These are phyloP conservation scores for Umbelopsis sp. DNA, from an alignment of 371 early-diverging fungal species.

Conservation along the genomic window DNA sequence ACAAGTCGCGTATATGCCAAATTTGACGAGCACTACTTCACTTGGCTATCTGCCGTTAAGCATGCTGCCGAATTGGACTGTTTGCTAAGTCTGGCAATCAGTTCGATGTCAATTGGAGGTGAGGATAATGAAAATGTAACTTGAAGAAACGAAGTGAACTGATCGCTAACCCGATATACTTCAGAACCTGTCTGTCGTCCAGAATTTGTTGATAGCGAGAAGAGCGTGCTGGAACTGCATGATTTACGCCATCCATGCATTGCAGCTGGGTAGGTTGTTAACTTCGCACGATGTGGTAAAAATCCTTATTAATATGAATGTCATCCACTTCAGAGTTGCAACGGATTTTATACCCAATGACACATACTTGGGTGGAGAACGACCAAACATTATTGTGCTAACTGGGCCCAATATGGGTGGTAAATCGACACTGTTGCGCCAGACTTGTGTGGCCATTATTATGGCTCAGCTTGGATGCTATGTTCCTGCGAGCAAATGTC, in stretches of 20 bases:
- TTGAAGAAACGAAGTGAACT: neutral
- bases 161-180: neutral
- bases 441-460: constrained; percentile 96
- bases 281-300: neutral
- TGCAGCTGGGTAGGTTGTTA: constrained; percentile 49
- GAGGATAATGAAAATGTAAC: constrained; percentile 12
- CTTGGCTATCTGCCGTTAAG: constrained; percentile 75
- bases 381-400: constrained; percentile 86
- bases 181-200: constrained; percentile 81
- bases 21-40: constrained; percentile 78
- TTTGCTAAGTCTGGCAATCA: constrained; percentile 79
- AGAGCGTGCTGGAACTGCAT: constrained; percentile 72
- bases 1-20: constrained; percentile 71
- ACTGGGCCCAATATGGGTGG: constrained; percentile 99
- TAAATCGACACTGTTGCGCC: constrained; percentile 96
- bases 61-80: constrained; percentile 92
- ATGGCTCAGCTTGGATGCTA: constrained; percentile 99
- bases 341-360: constrained; percentile 96
- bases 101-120: constrained; percentile 73
- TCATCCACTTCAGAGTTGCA: constrained; percentile 37
- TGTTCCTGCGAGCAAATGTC: constrained; percentile 87
- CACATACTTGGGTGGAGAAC: constrained; percentile 73
- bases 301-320: neutral
- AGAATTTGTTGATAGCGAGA: constrained; percentile 62
- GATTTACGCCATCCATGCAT: constrained; percentile 91